phyloP scores from a whole-genome alignment of 257 asterid species.

The Solanum appendiculatum region DNA sequence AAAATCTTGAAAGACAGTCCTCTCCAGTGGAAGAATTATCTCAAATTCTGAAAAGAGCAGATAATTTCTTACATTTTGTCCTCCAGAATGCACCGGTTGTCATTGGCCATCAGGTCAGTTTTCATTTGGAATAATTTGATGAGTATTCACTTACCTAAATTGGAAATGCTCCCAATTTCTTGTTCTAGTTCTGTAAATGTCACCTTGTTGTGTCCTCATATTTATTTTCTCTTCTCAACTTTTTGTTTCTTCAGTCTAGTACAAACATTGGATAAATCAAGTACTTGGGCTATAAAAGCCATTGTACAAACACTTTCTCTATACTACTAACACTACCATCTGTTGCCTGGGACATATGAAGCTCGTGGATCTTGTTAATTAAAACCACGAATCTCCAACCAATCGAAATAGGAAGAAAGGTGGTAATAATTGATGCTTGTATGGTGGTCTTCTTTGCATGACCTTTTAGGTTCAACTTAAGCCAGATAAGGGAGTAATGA shows the following conservation, averaged over 20 bases:
- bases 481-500: background rate
- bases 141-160: background rate
- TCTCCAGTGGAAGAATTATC: slow-evolving; percentile 84
- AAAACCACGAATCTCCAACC: background rate
- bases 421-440: background rate
- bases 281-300: background rate
- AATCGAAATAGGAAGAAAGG: background rate
- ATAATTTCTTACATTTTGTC: slow-evolving; percentile 78
- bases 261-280: background rate
- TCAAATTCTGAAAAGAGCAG: slow-evolving; percentile 70
- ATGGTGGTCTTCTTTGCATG: background rate
- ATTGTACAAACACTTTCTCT: background rate
- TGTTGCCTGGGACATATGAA: background rate
- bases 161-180: background rate
- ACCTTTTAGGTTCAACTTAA: background rate
- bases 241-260: background rate
- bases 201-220: background rate
- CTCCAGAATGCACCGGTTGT: slow-evolving; percentile 94
- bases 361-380: background rate
- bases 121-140: background rate
- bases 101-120: slow-evolving; percentile 76
- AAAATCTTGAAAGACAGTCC: slow-evolving; percentile 64
- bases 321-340: background rate
- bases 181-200: background rate
- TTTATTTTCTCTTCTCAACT: background rate